Evolutionary conservation across 306 rosid species (phyloP).

Genomic region (Vigna radiata): DNA sequence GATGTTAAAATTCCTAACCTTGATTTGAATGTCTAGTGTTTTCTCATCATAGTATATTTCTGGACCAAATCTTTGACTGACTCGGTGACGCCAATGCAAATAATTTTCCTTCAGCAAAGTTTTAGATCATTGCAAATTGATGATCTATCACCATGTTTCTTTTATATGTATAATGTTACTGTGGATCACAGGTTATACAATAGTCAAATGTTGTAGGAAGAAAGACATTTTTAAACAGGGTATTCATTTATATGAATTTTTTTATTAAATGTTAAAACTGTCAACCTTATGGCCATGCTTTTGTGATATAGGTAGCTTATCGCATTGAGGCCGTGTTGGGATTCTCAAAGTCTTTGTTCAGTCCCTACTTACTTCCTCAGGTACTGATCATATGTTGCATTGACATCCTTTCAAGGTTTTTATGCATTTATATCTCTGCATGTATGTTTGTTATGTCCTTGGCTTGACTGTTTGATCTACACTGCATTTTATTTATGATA

Average conservation of each 20-base stretch:
- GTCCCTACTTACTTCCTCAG: constrained; percentile 81
- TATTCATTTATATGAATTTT: not conserved
- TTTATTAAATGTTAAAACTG: constrained; percentile 1
- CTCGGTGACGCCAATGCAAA: not conserved
- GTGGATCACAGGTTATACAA: constrained; percentile 25
- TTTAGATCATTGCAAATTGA: constrained; percentile 2
- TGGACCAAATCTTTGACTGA: not conserved
- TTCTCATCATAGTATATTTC: constrained; percentile 1
- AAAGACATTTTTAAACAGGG: not conserved
- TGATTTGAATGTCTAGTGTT: constrained; percentile 7
- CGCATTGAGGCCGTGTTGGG: constrained; percentile 75
- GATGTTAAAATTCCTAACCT: constrained; percentile 8
- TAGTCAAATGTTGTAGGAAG: constrained; percentile 30
- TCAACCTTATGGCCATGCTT: constrained; percentile 1
- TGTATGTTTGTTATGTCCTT: constrained; percentile 13
- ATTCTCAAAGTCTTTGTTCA: constrained; percentile 65
- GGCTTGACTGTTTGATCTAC: not conserved
- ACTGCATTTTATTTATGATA: constrained; percentile 4
- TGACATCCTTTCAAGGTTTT: constrained; percentile 29
- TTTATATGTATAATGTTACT: not conserved
- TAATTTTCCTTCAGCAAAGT: constrained; percentile 18
- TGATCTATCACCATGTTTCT: not conserved
- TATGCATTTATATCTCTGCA: not conserved
- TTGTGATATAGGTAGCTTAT: constrained; percentile 63
- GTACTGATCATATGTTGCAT: constrained; percentile 46